Percentiles rank a stretch among this genome's conserved stretches.
Conservation (phyloP, 148 eudicot genomes). For the Chenopodium album region DNA sequence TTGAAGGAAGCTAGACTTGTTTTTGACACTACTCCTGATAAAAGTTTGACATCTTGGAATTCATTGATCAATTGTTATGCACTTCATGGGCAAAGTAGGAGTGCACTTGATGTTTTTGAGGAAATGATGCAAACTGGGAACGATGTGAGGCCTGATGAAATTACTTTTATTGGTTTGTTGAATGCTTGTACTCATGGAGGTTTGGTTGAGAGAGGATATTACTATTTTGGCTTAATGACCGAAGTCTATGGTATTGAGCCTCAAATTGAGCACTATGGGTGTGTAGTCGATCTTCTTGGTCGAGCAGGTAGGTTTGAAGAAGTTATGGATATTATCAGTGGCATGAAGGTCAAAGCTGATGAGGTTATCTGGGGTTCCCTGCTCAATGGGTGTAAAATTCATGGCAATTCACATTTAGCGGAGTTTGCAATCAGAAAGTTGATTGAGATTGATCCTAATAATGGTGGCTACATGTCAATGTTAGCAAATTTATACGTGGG, state of each 20-base stretch:
- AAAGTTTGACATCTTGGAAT: slow-evolving; percentile 62
- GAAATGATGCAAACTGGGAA: slow-evolving; percentile 43
- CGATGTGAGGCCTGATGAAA: slow-evolving; percentile 49
- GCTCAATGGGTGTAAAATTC: slow-evolving; percentile 70
- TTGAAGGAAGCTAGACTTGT: slow-evolving; percentile 48
- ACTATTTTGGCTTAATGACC: slow-evolving; percentile 51
- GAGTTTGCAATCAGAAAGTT: slow-evolving; percentile 58
- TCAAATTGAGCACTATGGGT: slow-evolving; percentile 73
- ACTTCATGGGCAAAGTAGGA: slow-evolving; percentile 53
- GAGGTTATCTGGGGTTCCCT: slow-evolving; percentile 80
- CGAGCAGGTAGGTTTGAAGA: slow-evolving; percentile 67
- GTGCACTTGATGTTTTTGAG: slow-evolving; percentile 54
- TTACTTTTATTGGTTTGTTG: slow-evolving; percentile 70
- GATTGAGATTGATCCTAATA: slow-evolving; percentile 60
- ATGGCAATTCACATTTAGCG: slow-evolving; percentile 60
- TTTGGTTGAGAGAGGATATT: slow-evolving; percentile 54
- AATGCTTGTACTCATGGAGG: slow-evolving; percentile 86
- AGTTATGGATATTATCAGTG: slow-evolving; percentile 48
- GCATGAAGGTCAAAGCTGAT: slow-evolving; percentile 66
- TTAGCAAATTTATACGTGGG: slow-evolving; percentile 69
- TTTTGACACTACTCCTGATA: slow-evolving; percentile 37
- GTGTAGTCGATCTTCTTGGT: slow-evolving; percentile 70
- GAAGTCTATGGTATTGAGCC: slow-evolving; percentile 53
- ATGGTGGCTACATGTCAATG: slow-evolving; percentile 66
- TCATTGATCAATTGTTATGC: slow-evolving; percentile 76